A percentile compares a stretch with the other conserved stretches of the same genome.
These are phyloP conservation scores for Jaenimonas drosophilae DNA, from an alignment of 208 protist genomes.

Conservation along the genomic window DNA sequence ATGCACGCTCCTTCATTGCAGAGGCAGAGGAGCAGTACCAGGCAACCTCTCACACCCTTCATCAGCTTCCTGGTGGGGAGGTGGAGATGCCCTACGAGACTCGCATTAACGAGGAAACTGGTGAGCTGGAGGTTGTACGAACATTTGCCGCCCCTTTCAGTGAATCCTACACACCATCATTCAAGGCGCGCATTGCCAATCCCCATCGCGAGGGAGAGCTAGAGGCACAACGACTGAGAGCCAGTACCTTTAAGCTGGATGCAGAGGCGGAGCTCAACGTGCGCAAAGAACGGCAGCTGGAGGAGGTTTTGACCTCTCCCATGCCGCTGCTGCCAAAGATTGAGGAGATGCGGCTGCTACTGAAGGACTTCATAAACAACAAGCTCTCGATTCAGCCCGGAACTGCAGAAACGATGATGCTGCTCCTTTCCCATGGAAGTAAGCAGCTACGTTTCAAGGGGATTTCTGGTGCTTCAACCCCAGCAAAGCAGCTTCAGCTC, in stretches of 20 bases:
- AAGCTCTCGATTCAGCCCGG: conserved; percentile 33
- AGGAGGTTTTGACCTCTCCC: conserved; percentile 41
- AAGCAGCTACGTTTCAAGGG: conserved; percentile 31
- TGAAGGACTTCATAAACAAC: conserved; percentile 41
- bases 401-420: conserved; percentile 48
- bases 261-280: conserved; percentile 51
- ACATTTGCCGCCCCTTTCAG: conserved; percentile 59
- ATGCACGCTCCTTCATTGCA: conserved; percentile 41
- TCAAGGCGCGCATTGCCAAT: conserved; percentile 36
- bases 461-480: no score
- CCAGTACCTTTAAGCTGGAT: conserved; percentile 20
- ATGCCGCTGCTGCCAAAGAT: conserved; percentile 57
- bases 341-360: conserved; percentile 24
- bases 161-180: conserved; percentile 53
- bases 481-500: neutral
- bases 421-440: conserved; percentile 54
- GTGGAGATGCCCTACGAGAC: conserved; percentile 7
- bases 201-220: conserved; percentile 54
- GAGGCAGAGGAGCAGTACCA: conserved; percentile 64
- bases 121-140: conserved; percentile 8
- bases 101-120: conserved; percentile 19
- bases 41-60: conserved; percentile 35
- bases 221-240: conserved; percentile 13
- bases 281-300: conserved; percentile 59
- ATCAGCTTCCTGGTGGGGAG: conserved; percentile 17